Base-by-base conservation (phyloP, 495 filamentous ascomycete genomes). In the Diplogelasinospora grovesii region DNA sequence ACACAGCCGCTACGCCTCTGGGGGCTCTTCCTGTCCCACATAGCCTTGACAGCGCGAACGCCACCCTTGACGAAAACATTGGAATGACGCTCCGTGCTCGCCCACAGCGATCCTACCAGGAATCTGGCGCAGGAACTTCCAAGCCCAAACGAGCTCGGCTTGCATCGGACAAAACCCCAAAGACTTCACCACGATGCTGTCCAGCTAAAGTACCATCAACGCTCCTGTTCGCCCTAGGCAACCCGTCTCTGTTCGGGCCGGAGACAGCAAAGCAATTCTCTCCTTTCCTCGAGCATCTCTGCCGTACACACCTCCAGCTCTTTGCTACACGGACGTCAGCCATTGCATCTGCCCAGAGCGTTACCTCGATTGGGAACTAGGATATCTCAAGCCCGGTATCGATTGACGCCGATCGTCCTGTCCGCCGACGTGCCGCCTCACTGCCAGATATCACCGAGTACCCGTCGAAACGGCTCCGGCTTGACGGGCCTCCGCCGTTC, bases 61-160 rank as follows among this genome's bases (percentile, higher is more conserved):
- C 35, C 35, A 25, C 35, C 26, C 35, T 14, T 37, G 18, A 37
- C 21, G 35, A 20, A 20, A 24, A n/a, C 35, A n/a, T n/a, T 37
- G 35, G 35, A 37, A 24, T 37, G 35, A 24, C 35, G 26, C 35
- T 37, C 35, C 35, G 35, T 37, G 35, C 35, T 24, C 35, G 35
- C 35, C 23, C 23, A 14, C 21, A 37, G 35, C 26, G 23, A 9
- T 37, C 35, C 22, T 24, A 37, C 35, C 35, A 37, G 21, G 35
- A 37, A 22, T 22, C 35, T n/a, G 4, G 8, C 22, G 26, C 23
- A n/a, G 35, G 35, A 37, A 22, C 35, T 22, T 37, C 35, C 13
- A 37, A 22, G 35, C 35, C 35, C 21, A 37, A 37, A 37, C 35
- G 26, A 37, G 19, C 35, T 24, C 35, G 35, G 26, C 35, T 25